Evolutionary conservation across 495 filamentous ascomycete species (phyloP).

Genomic region (Penicillium daleae): DNA sequence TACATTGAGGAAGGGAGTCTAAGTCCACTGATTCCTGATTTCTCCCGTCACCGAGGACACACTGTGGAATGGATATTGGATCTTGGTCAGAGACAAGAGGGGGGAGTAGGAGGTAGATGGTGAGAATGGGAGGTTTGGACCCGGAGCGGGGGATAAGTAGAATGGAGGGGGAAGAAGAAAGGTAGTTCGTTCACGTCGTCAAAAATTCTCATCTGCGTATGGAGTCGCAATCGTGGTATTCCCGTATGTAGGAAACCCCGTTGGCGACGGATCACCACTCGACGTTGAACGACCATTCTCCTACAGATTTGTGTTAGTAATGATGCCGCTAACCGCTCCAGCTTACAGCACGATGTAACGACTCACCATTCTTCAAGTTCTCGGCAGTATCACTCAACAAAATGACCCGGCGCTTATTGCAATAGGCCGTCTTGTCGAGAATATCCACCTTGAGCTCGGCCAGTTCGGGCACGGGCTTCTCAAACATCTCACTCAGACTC

Average conservation of each 20-base stretch:
- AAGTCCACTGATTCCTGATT: neutral
- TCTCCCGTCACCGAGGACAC: neutral
- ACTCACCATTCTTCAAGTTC: slow-evolving; percentile 83
- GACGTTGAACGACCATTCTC: slow-evolving; percentile 51
- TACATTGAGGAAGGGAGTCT: neutral
- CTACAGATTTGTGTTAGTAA: slow-evolving; percentile 27
- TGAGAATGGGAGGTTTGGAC: too few species aligned
- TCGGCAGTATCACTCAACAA: slow-evolving; percentile 88
- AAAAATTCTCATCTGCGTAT: slow-evolving; percentile 21
- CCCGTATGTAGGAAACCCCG: neutral
- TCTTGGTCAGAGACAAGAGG: neutral
- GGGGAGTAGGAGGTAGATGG: neutral
- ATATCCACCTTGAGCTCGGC: slow-evolving; percentile 91
- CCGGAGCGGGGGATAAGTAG: neutral
- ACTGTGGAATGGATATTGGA: neutral
- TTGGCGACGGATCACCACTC: slow-evolving; percentile 37
- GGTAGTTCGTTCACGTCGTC: slow-evolving; percentile 42
- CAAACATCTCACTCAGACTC: slow-evolving; percentile 94
- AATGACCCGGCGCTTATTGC: slow-evolving; percentile 88
- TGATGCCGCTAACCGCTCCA: too few species aligned
- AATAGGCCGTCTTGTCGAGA: slow-evolving; percentile 96
- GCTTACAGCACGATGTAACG: neutral
- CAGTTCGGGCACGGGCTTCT: slow-evolving; percentile 86
- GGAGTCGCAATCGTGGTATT: neutral
- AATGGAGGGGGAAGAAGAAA: neutral